Conservation (phyloP, 2,329 filamentous ascomycete species). For the Exophiala dermatitidis region DNA sequence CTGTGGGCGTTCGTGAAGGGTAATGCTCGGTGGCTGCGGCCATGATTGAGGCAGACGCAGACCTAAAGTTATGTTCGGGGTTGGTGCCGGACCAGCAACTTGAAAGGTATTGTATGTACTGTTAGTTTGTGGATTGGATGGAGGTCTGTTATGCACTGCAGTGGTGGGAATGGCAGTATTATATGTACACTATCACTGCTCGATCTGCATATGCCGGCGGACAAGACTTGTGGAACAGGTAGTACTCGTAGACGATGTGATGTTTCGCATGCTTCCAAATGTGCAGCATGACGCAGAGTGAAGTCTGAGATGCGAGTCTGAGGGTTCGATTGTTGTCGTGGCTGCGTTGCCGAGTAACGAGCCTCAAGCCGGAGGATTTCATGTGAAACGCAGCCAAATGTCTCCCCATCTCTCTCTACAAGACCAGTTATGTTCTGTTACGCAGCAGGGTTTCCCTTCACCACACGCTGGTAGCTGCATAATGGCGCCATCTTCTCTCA, state of each 20-base stretch:
- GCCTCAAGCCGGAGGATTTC: not conserved
- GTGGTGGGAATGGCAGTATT: constrained; percentile 15
- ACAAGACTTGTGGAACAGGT: not conserved
- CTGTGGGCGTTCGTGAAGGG: constrained; percentile 19
- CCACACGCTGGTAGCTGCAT: not conserved
- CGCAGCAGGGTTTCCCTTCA: not conserved
- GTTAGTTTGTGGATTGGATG: not conserved
- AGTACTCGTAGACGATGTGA: not conserved
- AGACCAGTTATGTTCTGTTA: too few species aligned
- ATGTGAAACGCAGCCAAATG: constrained; percentile 4
- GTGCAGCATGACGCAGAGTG: constrained; percentile 1
- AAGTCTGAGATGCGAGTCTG: not conserved
- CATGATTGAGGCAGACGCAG: constrained; percentile 5
- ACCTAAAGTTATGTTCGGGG: not conserved
- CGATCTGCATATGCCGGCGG: not conserved
- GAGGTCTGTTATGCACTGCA: not conserved
- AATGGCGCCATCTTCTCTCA: constrained; percentile 5
- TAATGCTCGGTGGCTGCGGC: constrained; percentile 13
- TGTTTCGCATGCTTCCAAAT: not conserved
- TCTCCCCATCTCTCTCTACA: too few species aligned
- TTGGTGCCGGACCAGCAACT: constrained; percentile 1
- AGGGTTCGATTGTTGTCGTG: constrained; percentile 10
- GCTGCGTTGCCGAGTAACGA: constrained; percentile 13
- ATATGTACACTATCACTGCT: constrained; percentile 9
- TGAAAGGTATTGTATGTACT: not conserved